These are phyloP conservation scores for Ramalina peruviana DNA, from an alignment of 495 filamentous ascomycete genomes.

Conservation along the genomic window DNA sequence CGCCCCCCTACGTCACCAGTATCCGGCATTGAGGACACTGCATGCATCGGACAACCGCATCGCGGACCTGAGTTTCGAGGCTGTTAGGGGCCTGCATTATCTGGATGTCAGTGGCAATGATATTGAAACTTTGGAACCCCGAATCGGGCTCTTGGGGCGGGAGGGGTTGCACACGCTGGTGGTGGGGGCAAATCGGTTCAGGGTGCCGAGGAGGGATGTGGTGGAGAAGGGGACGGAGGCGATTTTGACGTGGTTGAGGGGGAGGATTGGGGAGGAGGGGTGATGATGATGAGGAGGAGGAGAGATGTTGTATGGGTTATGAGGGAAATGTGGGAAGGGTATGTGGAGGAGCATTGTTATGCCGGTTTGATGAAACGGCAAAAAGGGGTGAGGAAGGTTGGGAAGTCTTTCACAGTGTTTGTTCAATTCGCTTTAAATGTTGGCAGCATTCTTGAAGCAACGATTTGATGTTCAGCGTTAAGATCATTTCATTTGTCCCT, in stretches of 20 bases:
- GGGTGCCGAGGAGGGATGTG: conserved; percentile 76
- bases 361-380: too few species aligned
- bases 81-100: conserved; percentile 56
- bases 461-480: too few species aligned
- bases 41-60: conserved; percentile 66
- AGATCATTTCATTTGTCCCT: too few species aligned
- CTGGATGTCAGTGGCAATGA: conserved; percentile 76
- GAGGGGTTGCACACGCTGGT: conserved; percentile 41
- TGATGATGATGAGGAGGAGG: neutral
- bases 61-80: conserved; percentile 53
- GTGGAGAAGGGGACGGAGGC: conserved; percentile 81
- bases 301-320: too few species aligned
- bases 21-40: conserved; percentile 52
- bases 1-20: conserved; percentile 39
- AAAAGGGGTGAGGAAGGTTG: too few species aligned
- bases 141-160: conserved; percentile 58
- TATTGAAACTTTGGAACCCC: conserved; percentile 60
- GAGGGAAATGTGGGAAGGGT: too few species aligned
- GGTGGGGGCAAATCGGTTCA: conserved; percentile 67
- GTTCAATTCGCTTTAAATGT: too few species aligned
- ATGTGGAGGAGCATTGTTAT: too few species aligned
- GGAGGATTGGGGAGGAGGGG: conserved; percentile 58
- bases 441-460: too few species aligned
- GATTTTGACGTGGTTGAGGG: conserved; percentile 69
- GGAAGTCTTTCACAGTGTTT: too few species aligned